Evolutionary conservation across 805 yeast species (phyloP), one percentile per base, ranked within the genome.

Genomic region (Dipodascus albidus): DNA sequence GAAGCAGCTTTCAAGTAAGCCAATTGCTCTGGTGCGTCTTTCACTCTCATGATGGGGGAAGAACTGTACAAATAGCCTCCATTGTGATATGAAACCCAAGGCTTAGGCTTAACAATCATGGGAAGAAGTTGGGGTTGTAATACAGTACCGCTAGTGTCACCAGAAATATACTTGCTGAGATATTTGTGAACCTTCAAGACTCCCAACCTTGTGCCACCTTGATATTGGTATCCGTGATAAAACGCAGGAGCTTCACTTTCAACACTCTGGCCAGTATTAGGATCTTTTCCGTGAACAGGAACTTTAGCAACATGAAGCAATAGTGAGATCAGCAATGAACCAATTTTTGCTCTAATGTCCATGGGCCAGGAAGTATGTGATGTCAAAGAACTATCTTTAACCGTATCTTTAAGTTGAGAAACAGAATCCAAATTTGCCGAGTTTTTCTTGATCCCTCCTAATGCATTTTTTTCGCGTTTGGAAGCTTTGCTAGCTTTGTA

Each of bases 1-100:
- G 88, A 79, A 1, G 96, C 96, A 0, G 95, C 93, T 61, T 81
- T 83, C 51, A 91, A 74, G 64, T 93, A 93, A 0, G 96, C 96
- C 23, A 76, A 67, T 58, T 93, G 96, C 67, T 93, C 99, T 1
- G 93, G 87, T 0, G 95, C 80, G 61, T 86, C 90, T 61, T 79
- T 85, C 15, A 87, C 78, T 65, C 98, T 78, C 60, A 93, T 79
- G 42, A 93, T 70, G 2, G 75, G 69, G 17, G 80, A 75, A 57
- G 78, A 80, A 14, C 85, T 74, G 62, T 81, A 82, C 55, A 78
- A 73, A 62, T 87, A 90, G 0, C 97, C 99, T 59, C 99, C 99
- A 53, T 78, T 78, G 62, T 83, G 81, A 78, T 83, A 82, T 9
- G 80, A 70, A 0, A 81, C 76, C 99, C 99, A 93, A 3, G 88